Base-by-base conservation (phyloP, 2,329 filamentous ascomycete species). In the Pseudocercospora fuligena region DNA sequence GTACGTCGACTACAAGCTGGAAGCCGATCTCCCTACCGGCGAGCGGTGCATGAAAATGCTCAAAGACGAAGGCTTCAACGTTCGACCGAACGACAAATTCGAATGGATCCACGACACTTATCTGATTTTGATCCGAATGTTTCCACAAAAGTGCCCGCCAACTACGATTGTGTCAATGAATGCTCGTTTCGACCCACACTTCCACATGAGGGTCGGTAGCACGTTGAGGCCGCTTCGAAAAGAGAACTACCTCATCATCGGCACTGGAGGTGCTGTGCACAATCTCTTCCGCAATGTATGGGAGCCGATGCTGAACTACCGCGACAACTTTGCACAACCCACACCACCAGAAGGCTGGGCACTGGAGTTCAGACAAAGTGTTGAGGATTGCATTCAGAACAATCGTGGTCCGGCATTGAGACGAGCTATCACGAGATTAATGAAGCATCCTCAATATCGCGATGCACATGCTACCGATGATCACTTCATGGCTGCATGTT, bases 21-120 rank as follows among this genome's bases (percentile, higher is more conserved):
- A 84, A 51, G 84, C 89, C 0, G 89, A 91, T 75, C 79, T 90
- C 1, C 73, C 78, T 4, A 87, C 82, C 9, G 84, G 82, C 0
- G 76, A 83, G 19, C 78, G 80, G 8, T 86, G 85, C 73, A 81
- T 89, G 54, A 70, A 77, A 0, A 78, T 87, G 60, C 81, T 91
- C 1, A 70, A 77, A 4, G 73, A 75, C 1, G 81, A 82, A 1
- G 88, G 88, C 8, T 86, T 90, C 77, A 80, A 86, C 36, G 86
- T 83, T 1, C 74, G 77, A 3, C 78, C 76, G 1, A 88, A 90
- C 73, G 72, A 81, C 0, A 81, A 74, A 0, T 91, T 91, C 69
- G 86, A 91, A 73, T 91, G 89, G 89, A 91, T 91, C 74, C 89
- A 92, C 80, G 89, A 92, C 76, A 90, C 87, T 0, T 91, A 88